Conservation (phyloP, 2,329 filamentous ascomycete genomes). For the Shiraia bambusicola region DNA sequence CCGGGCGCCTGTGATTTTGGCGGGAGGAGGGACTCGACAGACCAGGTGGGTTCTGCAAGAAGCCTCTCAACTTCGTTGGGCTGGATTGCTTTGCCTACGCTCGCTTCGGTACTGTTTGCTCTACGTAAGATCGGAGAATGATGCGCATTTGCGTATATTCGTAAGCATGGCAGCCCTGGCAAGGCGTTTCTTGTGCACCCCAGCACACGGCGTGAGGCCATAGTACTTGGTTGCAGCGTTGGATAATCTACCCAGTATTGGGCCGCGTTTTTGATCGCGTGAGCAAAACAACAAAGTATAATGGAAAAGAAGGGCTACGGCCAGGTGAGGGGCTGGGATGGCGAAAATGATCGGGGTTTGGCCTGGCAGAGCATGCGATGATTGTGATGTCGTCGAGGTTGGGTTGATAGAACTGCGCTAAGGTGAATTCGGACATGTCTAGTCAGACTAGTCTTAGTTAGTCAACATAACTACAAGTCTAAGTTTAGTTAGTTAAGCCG, state of each 20-base stretch:
- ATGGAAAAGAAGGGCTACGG: too few species aligned
- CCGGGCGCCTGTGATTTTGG: slow-evolving; percentile 30
- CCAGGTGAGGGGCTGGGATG: too few species aligned
- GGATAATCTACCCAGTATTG: not conserved
- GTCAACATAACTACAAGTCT: too few species aligned
- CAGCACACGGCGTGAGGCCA: slow-evolving; percentile 16
- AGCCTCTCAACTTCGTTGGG: slow-evolving; percentile 41
- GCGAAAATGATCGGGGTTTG: not conserved
- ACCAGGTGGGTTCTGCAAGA: slow-evolving; percentile 77
- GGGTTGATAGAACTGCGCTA: slow-evolving; percentile 17
- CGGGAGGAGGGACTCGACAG: slow-evolving; percentile 73
- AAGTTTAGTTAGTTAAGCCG: too few species aligned
- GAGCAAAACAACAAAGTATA: too few species aligned
- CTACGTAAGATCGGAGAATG: not conserved
- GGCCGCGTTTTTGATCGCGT: too few species aligned
- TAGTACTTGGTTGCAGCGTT: slow-evolving; percentile 8
- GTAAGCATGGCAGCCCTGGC: slow-evolving; percentile 4
- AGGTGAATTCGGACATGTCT: slow-evolving; percentile 12
- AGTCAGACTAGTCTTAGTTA: too few species aligned
- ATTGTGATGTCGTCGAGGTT: slow-evolving; percentile 28
- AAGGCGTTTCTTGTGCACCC: slow-evolving; percentile 5
- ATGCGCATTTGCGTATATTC: slow-evolving; percentile 9
- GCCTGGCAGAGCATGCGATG: slow-evolving; percentile 14
- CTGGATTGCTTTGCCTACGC: slow-evolving; percentile 15
- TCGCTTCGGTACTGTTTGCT: not conserved